These are phyloP conservation scores for Talaromyces pinophilus DNA, from an alignment of 2,329 filamentous ascomycete species.

Conservation along the genomic window DNA sequence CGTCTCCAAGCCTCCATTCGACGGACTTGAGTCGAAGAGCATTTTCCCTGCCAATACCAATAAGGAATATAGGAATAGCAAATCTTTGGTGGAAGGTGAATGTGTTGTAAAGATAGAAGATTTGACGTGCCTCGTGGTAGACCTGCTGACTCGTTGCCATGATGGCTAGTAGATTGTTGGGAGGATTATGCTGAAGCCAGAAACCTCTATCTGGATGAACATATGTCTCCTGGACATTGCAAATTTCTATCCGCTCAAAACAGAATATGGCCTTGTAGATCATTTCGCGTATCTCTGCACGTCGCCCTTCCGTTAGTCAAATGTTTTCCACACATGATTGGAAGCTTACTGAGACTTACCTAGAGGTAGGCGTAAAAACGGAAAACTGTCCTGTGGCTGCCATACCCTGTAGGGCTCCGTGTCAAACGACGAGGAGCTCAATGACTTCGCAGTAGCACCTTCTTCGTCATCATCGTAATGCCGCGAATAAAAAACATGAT, in stretches of 20 bases:
- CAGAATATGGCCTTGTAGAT: not conserved
- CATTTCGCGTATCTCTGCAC: not conserved
- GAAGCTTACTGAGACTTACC: not conserved
- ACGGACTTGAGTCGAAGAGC: too few species aligned
- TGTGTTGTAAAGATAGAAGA: conserved; percentile 5
- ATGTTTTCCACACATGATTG: not conserved
- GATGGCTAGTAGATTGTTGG: conserved; percentile 3
- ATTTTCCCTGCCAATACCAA: not conserved
- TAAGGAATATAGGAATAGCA: not conserved
- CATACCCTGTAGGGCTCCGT: not conserved
- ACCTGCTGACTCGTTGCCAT: conserved; percentile 3
- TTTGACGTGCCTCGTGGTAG: conserved; percentile 2
- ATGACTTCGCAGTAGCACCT: too few species aligned
- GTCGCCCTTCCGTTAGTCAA: not conserved
- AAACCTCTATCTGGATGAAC: not conserved
- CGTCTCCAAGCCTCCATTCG: too few species aligned
- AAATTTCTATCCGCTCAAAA: not conserved
- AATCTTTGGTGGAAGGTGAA: not conserved
- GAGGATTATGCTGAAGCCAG: conserved; percentile 4
- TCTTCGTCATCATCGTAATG: not conserved
- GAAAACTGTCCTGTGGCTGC: not conserved
- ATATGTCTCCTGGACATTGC: not conserved
- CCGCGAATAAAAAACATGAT: not conserved
- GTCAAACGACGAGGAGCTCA: not conserved
- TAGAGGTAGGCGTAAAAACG: conserved; percentile 1